phyloP scores from a whole-genome alignment of 2,329 filamentous ascomycete species.

The Colletotrichum sublineola region DNA sequence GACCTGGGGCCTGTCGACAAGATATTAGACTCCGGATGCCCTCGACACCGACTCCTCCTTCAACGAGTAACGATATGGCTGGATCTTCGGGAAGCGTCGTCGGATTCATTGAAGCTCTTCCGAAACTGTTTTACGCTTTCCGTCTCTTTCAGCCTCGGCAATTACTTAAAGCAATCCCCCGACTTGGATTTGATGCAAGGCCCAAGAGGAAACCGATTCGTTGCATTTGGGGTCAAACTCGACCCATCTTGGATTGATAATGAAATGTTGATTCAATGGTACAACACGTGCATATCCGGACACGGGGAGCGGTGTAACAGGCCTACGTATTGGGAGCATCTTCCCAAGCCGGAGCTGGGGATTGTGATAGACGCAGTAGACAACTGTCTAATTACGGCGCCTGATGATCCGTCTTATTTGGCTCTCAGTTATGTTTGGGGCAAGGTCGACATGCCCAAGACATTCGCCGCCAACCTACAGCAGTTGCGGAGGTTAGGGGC shows the following conservation, averaged over 20 bases:
- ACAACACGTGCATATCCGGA: not conserved
- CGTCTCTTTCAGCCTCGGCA: not conserved
- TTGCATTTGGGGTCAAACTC: not conserved
- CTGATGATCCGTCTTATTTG: not conserved
- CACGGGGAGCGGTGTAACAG: not conserved
- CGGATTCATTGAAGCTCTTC: not conserved
- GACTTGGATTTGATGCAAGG: not conserved
- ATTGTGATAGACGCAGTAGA: not conserved
- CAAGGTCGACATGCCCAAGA: not conserved
- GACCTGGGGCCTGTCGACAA: not conserved
- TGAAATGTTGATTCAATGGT: not conserved
- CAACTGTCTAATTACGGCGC: not conserved
- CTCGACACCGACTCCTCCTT: not conserved
- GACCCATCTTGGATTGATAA: not conserved
- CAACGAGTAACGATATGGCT: not conserved
- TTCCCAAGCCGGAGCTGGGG: not conserved
- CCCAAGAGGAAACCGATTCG: not conserved
- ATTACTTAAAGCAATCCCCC: not conserved
- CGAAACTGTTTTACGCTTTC: not conserved
- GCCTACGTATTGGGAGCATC: not conserved
- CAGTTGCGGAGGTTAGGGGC: not conserved
- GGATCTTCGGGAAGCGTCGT: not conserved
- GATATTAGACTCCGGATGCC: not conserved
- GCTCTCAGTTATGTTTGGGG: slow-evolving; percentile 20
- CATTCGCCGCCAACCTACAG: not conserved